Evolutionary conservation across 2,329 filamentous ascomycete genomes (phyloP), one percentile per base, ranked within the genome.

Genomic region (Myriosclerotinia scirpicola): DNA sequence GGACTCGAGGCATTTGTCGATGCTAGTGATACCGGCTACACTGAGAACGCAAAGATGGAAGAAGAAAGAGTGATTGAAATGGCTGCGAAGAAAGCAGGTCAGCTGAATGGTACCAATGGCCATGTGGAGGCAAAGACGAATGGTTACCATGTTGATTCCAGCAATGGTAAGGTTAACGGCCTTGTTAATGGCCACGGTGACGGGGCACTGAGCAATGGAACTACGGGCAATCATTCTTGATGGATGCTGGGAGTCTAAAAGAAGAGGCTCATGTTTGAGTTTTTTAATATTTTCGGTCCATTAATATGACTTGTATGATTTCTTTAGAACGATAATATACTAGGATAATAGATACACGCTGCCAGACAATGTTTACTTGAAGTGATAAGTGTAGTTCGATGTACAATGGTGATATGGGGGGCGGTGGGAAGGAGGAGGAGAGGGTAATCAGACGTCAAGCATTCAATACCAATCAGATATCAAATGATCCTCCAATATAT

Each of bases 1-100:
- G 89, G 89, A 36, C 68, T 91, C 0, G 89, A 91, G 70, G 87
- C 88, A 0, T 90, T 84, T 67, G 89, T 91, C 9, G 89, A 91
- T 73, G 79, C 84, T 1, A 87, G 84, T 67, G 89, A 91, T 71
- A 91, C 87, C 56, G 89, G 89, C 0, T 84, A 84, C 68, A 75
- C 73, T 6, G 73, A 75, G 52, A 75, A 74, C 46, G 69, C 68
- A 3, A 72, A 73, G 64, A 67, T 68, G 54, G 72, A 71, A 48
- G 74, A 75, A 64, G 70, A 74, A 64, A 67, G 55, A 22, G 65
- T 71, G 2, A 34, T 74, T 12, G 73, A 73, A 5, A 60, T 52
- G 46, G 54, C 64, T 2, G 70, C 70, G n/a, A 72, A 69, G 61
- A 73, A 73, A 58, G 73, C 71, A 3, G 70, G 72, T 0, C 64